Evolutionary conservation across 176 grass and related monocot genomes (phyloP).

Genomic region (Guadua angustifolia): DNA sequence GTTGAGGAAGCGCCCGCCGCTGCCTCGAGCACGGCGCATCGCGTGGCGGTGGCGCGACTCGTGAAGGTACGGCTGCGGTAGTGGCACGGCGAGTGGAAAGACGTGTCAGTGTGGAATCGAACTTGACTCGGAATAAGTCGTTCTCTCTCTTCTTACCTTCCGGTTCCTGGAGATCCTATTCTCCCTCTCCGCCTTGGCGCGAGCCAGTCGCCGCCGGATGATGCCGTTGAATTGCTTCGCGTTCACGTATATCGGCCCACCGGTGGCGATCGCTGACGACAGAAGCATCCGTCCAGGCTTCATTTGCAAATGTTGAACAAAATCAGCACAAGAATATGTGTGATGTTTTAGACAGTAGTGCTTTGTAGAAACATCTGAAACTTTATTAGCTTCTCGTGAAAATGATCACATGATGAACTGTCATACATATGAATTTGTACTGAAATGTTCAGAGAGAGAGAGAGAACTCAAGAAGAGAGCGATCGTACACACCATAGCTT

Average conservation of each 20-base stretch:
- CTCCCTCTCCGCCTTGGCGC: slow-evolving; percentile 52
- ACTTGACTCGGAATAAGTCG: background rate
- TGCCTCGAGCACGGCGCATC: slow-evolving; percentile 63
- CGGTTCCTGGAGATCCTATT: slow-evolving; percentile 43
- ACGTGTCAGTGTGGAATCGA: background rate
- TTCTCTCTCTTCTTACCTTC: slow-evolving; percentile 40
- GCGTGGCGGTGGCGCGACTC: slow-evolving; percentile 76
- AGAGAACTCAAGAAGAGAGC: background rate
- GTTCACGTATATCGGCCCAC: slow-evolving; percentile 63
- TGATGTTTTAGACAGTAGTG: background rate
- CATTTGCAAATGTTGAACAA: background rate
- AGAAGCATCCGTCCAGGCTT: slow-evolving; percentile 58
- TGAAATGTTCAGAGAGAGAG: background rate
- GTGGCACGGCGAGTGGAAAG: background rate
- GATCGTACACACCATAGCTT: slow-evolving; percentile 42
- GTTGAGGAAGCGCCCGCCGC: slow-evolving; percentile 69
- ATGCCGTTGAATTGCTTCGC: slow-evolving; percentile 78
- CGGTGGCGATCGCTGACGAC: slow-evolving; percentile 40
- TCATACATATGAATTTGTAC: background rate
- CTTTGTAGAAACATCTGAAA: background rate
- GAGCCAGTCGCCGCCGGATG: slow-evolving; percentile 59
- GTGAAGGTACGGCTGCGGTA: slow-evolving; percentile 67
- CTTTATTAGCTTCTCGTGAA: background rate
- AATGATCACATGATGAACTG: background rate
- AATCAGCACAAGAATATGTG: slow-evolving; percentile 3